These are phyloP conservation scores for Lizanozyma gosingica DNA, from an alignment of 1,139 yeast species.

Conservation along the genomic window DNA sequence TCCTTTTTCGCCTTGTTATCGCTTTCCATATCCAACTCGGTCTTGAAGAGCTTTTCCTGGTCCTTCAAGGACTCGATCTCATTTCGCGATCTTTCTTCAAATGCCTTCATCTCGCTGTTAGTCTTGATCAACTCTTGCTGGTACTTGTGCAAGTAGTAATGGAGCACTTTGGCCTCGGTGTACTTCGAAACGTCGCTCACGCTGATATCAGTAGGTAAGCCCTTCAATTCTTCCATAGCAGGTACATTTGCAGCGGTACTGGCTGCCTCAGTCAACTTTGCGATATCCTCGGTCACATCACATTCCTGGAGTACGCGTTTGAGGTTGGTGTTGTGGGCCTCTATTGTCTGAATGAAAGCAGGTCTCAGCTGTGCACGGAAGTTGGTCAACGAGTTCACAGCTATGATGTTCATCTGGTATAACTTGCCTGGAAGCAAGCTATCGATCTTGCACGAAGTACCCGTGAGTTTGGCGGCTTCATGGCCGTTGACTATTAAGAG, in stretches of 20 bases:
- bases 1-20: conserved; percentile 24
- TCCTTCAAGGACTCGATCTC: conserved; percentile 19
- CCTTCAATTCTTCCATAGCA: background rate
- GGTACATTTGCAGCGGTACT: background rate
- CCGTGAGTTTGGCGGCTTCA: conserved; percentile 31
- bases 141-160: conserved; percentile 16
- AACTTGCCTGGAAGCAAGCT: conserved; percentile 20
- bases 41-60: conserved; percentile 14
- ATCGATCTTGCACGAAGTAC: conserved; percentile 29
- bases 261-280: background rate
- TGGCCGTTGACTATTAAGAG: conserved; percentile 26
- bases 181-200: background rate
- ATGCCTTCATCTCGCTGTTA: conserved; percentile 17
- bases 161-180: conserved; percentile 10
- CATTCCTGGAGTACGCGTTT: background rate
- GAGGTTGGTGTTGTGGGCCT: background rate
- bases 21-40: conserved; percentile 24
- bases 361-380: conserved; percentile 29
- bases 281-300: background rate
- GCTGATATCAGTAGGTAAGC: background rate
- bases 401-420: conserved; percentile 32
- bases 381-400: conserved; percentile 28
- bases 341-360: conserved; percentile 15
- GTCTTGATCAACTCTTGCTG: conserved; percentile 23
- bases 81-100: conserved; percentile 11